Evolutionary conservation across 306 rosid genomes (phyloP).

Genomic region (Argentina anserina): DNA sequence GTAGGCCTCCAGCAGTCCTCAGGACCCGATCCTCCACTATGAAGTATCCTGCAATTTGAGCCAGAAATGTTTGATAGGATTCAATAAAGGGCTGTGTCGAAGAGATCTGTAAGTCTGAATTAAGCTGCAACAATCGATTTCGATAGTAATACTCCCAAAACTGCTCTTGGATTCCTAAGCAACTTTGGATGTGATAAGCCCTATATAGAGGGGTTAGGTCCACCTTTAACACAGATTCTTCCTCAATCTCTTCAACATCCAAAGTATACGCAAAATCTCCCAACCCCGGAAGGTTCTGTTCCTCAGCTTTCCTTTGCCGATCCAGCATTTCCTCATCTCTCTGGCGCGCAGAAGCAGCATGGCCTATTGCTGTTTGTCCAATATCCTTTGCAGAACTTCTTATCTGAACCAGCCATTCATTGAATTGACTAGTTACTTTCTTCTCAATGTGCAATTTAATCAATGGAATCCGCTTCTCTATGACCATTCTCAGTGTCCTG

Average conservation of each 20-base stretch:
- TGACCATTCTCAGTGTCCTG: slow-evolving; percentile 53
- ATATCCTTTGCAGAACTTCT: slow-evolving; percentile 76
- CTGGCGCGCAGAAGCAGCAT: slow-evolving; percentile 61
- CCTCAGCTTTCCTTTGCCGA: slow-evolving; percentile 66
- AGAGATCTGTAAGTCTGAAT: slow-evolving; percentile 78
- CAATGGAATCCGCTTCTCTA: slow-evolving; percentile 66
- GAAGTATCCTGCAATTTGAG: slow-evolving; percentile 89
- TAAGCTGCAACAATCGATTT: slow-evolving; percentile 83
- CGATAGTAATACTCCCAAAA: slow-evolving; percentile 78
- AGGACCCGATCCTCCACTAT: slow-evolving; percentile 87
- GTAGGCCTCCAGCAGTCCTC: slow-evolving; percentile 70
- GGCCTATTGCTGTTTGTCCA: slow-evolving; percentile 79
- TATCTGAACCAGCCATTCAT: slow-evolving; percentile 87
- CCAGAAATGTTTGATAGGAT: slow-evolving; percentile 68
- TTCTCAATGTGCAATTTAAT: slow-evolving; percentile 78
- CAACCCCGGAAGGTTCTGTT: slow-evolving; percentile 35
- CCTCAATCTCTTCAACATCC: slow-evolving; percentile 68
- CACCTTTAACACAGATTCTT: slow-evolving; percentile 63
- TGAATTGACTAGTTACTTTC: slow-evolving; percentile 70
- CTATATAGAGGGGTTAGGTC: slow-evolving; percentile 90
- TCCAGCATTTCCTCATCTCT: slow-evolving; percentile 77
- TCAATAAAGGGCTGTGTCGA: slow-evolving; percentile 76
- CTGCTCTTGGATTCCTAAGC: slow-evolving; percentile 73
- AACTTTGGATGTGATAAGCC: slow-evolving; percentile 82
- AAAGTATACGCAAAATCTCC: slow-evolving; percentile 52